phyloP scores from a whole-genome alignment of 345 rosid species.

The Cochlearia excelsa region DNA sequence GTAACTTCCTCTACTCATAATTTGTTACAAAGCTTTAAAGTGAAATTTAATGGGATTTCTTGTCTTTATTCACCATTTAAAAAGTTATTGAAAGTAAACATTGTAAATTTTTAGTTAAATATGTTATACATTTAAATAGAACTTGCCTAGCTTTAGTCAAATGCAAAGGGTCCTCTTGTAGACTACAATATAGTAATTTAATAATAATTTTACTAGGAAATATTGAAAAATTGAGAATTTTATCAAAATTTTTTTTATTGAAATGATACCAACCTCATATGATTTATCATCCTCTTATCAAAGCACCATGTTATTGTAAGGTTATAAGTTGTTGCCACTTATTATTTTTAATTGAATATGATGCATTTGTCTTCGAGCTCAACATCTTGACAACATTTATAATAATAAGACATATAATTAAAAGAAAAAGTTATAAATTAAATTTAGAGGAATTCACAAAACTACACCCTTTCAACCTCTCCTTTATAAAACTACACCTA shows the following conservation, averaged over 20 bases:
- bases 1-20: background rate
- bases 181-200: too few species aligned
- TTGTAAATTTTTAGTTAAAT: too few species aligned
- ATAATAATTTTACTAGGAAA: too few species aligned
- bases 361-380: constrained; percentile 29
- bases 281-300: constrained; percentile 11
- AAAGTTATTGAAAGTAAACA: background rate
- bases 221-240: background rate
- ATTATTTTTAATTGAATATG: constrained; percentile 19
- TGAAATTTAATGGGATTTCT: background rate
- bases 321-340: constrained; percentile 25
- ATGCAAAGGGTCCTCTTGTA: too few species aligned
- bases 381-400: constrained; percentile 22
- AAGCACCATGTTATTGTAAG: background rate
- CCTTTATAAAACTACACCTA: too few species aligned
- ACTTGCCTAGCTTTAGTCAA: too few species aligned
- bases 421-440: background rate
- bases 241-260: background rate
- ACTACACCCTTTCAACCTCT: background rate
- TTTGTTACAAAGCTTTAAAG: background rate
- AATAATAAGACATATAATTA: background rate
- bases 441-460: background rate
- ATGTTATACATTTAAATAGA: too few species aligned
- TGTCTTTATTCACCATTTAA: background rate
- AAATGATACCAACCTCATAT: constrained; percentile 18